Evolutionary conservation across 2,329 filamentous ascomycete genomes (phyloP).

Genomic region (Aspergillus fischeri): DNA sequence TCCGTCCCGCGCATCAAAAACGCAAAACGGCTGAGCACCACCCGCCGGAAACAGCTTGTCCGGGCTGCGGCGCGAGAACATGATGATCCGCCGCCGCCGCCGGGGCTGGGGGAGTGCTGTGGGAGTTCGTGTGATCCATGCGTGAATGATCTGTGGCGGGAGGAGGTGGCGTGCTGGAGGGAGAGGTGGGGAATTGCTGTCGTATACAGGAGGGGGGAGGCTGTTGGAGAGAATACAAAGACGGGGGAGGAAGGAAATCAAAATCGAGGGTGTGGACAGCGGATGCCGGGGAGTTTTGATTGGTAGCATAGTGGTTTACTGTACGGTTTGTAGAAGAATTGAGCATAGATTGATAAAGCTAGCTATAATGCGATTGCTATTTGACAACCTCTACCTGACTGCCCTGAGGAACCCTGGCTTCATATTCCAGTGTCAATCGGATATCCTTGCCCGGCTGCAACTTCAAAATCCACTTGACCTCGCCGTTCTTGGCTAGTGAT

Average conservation of each 20-base stretch:
- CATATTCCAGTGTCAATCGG: constrained; percentile 59
- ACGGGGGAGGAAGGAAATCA: background rate
- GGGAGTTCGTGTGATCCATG: constrained; percentile 36
- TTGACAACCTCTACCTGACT: constrained; percentile 5
- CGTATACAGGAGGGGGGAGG: constrained; percentile 7
- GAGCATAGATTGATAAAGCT: background rate
- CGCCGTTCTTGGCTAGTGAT: constrained; percentile 53
- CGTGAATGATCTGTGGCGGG: constrained; percentile 32
- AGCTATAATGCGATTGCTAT: background rate
- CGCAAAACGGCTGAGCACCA: constrained; percentile 26
- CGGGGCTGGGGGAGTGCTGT: constrained; percentile 31
- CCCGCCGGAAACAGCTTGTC: constrained; percentile 31
- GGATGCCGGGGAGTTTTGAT: constrained; percentile 19
- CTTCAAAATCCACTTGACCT: constrained; percentile 56
- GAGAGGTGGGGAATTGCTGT: constrained; percentile 29
- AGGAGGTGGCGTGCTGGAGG: constrained; percentile 31
- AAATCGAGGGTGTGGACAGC: constrained; percentile 7
- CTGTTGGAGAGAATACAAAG: too few relatives aligned
- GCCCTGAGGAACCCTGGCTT: constrained; percentile 50
- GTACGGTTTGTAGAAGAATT: background rate
- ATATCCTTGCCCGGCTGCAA: constrained; percentile 56
- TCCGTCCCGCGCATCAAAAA: constrained; percentile 26
- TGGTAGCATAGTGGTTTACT: constrained; percentile 7
- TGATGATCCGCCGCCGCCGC: constrained; percentile 31
- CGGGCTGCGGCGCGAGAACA: constrained; percentile 25